Evolutionary conservation across 2,329 filamentous ascomycete genomes (phyloP).

Genomic region (Grosmannia clavigera): DNA sequence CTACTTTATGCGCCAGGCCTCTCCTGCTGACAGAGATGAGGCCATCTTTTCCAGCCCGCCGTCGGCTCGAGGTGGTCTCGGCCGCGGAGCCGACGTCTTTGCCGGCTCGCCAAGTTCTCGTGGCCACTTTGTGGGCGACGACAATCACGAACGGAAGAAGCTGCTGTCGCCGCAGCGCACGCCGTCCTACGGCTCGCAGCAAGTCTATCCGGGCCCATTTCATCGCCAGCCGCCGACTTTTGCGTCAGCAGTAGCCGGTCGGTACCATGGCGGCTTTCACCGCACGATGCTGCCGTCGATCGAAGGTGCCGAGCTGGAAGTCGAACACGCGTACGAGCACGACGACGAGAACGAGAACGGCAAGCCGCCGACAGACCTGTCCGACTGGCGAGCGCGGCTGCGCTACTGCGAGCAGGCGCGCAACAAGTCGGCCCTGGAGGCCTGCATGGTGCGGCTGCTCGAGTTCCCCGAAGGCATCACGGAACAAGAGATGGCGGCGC

Average conservation of each 20-base stretch:
- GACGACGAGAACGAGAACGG: background rate
- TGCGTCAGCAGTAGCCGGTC: background rate
- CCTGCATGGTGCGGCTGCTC: conserved; percentile 11
- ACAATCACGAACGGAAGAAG: background rate
- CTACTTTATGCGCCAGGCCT: background rate
- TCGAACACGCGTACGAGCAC: background rate
- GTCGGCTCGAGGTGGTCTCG: background rate
- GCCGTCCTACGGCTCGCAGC: background rate
- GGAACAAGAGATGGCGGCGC: conserved; percentile 6
- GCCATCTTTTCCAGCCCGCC: too few relatives aligned
- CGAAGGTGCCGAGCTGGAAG: background rate
- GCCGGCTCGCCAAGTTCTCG: background rate
- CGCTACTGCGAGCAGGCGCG: conserved; percentile 10
- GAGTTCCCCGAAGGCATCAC: conserved; percentile 9
- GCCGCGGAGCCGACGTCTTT: background rate
- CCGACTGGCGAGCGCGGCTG: conserved; percentile 13
- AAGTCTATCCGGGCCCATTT: background rate
- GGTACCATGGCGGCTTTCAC: too few relatives aligned
- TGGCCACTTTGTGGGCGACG: background rate
- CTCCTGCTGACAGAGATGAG: background rate
- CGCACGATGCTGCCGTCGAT: background rate
- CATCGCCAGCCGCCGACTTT: background rate
- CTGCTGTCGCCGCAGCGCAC: background rate
- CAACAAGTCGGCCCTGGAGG: conserved; percentile 9
- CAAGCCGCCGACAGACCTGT: background rate